Base-by-base conservation (phyloP, 73 alveolate species). In the Symbiodinium natans region DNA sequence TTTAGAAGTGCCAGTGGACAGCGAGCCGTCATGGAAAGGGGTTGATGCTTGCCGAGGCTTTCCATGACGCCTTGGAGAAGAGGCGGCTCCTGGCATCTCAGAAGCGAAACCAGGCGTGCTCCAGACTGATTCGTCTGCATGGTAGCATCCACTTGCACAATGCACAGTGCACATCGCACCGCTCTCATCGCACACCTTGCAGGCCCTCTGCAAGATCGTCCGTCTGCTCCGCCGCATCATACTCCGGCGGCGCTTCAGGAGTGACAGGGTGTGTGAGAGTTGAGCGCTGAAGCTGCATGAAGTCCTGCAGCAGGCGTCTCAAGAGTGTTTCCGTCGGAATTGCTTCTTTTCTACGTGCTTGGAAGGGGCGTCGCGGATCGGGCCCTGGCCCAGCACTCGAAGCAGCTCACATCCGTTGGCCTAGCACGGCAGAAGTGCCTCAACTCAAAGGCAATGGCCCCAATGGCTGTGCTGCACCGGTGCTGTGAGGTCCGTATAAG, bases 21-120 rank as follows among this genome's bases (percentile, higher is more conserved):
- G 77, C 31, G 38, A 23, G 36, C 36, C 39, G 77, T 19, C 40
- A 7, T 63, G 68, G 13, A 21, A 3, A 27, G 6, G 29, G 68
- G 6, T 19, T 7, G 34, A 7, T 63, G 38, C 77, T 7, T 52
- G 77, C 97, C 13, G 88, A 84, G 17, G 97, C 97, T 85, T 90
- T 90, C 97, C 97, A 90, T 73, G 97, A 90, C n/a, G 97, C 97
- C 75, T 41, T 90, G 88, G 97, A 90, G 77, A 90, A 90, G 80
- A 48, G 97, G 33, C 97, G 97, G 41, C 34, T 90, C 48, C 89
- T 90, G 75, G 52, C 39, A 0, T 82, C 97, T n/a, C 31, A 41
- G 80, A 82, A 83, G 31, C 77, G 97, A 9, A 40, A 71, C 52
- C 87, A 90, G 97, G 97, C 42, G 41, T 6, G 33, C 77, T 6